Conservation (phyloP, 108 stramenopile species). For the Epithemia pelagica region DNA sequence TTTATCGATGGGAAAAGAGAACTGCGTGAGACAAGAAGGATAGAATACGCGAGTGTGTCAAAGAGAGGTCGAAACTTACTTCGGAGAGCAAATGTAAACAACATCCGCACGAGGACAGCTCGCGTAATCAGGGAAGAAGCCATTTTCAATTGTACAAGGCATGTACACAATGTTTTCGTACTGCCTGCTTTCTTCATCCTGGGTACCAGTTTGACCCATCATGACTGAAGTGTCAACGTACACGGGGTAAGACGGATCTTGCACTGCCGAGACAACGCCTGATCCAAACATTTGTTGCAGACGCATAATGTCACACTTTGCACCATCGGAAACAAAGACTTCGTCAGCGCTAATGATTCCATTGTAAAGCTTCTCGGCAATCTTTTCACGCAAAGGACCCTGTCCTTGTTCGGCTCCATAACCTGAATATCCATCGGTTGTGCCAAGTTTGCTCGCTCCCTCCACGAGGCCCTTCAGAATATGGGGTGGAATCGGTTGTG, state of each 20-base stretch:
- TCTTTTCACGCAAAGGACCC: slow-evolving; percentile 80
- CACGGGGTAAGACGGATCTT: slow-evolving; percentile 96
- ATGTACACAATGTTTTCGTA: slow-evolving; percentile 98
- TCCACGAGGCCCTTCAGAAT: slow-evolving; percentile 85
- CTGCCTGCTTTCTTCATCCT: slow-evolving; percentile 79
- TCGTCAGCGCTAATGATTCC: slow-evolving; percentile 86
- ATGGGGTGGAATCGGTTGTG: slow-evolving; percentile 92
- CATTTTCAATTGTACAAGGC: slow-evolving; percentile 88
- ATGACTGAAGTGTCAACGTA: slow-evolving; percentile 93
- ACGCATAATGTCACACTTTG: slow-evolving; percentile 96
- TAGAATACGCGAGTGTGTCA: neutral
- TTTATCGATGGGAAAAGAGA: slow-evolving; percentile 7
- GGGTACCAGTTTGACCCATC: slow-evolving; percentile 92
- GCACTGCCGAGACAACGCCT: slow-evolving; percentile 87
- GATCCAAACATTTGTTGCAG: slow-evolving; percentile 95
- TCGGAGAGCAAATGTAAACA: slow-evolving; percentile 94
- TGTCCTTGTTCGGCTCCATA: slow-evolving; percentile 95
- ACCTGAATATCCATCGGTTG: slow-evolving; percentile 89
- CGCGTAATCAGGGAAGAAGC: slow-evolving; percentile 93
- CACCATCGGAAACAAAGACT: slow-evolving; percentile 96
- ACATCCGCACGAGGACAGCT: slow-evolving; percentile 86
- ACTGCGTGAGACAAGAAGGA: neutral
- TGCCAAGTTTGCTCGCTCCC: slow-evolving; percentile 83
- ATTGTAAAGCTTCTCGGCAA: slow-evolving; percentile 83
- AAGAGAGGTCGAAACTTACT: slow-evolving; percentile 36